Evolutionary conservation across 2,329 filamentous ascomycete species (phyloP).

Genomic region (Penicillium sp.): DNA sequence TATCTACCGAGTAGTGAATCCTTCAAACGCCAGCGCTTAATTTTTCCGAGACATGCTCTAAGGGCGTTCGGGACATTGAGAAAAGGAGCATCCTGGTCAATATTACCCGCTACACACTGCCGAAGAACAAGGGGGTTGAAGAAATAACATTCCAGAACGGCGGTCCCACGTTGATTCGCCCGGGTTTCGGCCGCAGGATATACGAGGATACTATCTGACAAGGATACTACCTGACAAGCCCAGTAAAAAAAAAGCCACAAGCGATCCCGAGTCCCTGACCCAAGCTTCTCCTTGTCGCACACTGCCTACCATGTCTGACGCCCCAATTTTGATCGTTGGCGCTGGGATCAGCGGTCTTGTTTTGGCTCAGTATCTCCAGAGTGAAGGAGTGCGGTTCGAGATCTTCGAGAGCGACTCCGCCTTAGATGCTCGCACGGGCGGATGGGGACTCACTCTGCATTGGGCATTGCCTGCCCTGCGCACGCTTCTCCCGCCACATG

Average conservation of each 20-base stretch:
- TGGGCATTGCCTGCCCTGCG: constrained; percentile 64
- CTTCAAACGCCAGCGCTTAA: not conserved
- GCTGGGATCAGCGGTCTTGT: constrained; percentile 53
- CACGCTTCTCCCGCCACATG: constrained; percentile 56
- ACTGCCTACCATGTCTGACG: constrained; percentile 26
- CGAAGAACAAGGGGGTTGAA: not conserved
- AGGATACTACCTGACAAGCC: not conserved
- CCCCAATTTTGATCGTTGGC: constrained; percentile 52
- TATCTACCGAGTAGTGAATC: not conserved
- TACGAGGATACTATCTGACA: not conserved
- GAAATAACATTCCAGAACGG: not conserved
- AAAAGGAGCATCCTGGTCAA: not conserved
- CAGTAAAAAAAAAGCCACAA: constrained; percentile 3
- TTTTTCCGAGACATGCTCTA: not conserved
- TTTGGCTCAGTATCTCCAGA: constrained; percentile 49
- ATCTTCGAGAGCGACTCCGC: constrained; percentile 53
- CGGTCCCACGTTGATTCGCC: not conserved
- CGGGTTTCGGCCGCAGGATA: not conserved
- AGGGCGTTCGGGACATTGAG: not conserved
- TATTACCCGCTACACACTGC: not conserved
- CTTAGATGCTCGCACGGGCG: constrained; percentile 56
- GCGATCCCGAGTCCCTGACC: not conserved
- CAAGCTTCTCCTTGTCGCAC: not conserved
- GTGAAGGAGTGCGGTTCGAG: constrained; percentile 40
- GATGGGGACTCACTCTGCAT: constrained; percentile 70